A percentile compares a stretch with the other conserved stretches of the same genome.
phyloP scores from a whole-genome alignment of 805 yeast species.

The Cephaloascus albidus region DNA sequence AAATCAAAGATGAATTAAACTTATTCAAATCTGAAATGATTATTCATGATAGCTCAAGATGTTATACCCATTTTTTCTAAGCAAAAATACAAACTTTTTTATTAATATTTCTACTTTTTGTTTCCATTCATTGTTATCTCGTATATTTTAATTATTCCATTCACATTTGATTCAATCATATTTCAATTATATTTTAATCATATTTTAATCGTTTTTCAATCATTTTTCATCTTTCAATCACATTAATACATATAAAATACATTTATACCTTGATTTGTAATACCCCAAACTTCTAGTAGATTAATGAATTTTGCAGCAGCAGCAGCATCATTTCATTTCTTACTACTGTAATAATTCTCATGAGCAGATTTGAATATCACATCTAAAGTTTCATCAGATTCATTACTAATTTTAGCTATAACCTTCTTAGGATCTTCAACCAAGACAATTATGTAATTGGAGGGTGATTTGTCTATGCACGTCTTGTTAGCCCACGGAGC shows the following conservation, averaged over 20 bases:
- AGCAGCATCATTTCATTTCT: background rate
- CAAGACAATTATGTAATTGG: slow-evolving; percentile 31
- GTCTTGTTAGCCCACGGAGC: slow-evolving; percentile 44
- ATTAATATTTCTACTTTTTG: background rate
- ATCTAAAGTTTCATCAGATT: slow-evolving; percentile 28
- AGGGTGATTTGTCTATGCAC: slow-evolving; percentile 32
- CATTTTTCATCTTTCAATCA: background rate
- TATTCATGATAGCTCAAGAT: slow-evolving; percentile 68
- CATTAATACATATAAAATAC: background rate
- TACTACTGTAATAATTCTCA: slow-evolving; percentile 8
- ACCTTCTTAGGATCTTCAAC: slow-evolving; percentile 31
- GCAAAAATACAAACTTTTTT: background rate
- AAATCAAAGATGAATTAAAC: slow-evolving; percentile 80
- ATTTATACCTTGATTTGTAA: background rate
- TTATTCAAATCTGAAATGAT: slow-evolving; percentile 72
- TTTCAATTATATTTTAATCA: too few species aligned
- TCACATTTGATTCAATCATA: background rate
- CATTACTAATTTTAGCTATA: slow-evolving; percentile 31
- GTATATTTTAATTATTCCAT: background rate
- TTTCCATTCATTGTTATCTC: background rate
- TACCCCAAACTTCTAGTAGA: background rate
- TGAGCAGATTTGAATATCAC: slow-evolving; percentile 38
- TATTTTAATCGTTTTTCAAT: background rate
- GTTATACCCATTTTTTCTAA: slow-evolving; percentile 78
- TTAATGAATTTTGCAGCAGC: background rate